A percentile compares a stretch with the other conserved stretches of the same genome.
phyloP scores from a whole-genome alignment of 2,329 filamentous ascomycete genomes.

The Stagonosporopsis chrysanthemi region DNA sequence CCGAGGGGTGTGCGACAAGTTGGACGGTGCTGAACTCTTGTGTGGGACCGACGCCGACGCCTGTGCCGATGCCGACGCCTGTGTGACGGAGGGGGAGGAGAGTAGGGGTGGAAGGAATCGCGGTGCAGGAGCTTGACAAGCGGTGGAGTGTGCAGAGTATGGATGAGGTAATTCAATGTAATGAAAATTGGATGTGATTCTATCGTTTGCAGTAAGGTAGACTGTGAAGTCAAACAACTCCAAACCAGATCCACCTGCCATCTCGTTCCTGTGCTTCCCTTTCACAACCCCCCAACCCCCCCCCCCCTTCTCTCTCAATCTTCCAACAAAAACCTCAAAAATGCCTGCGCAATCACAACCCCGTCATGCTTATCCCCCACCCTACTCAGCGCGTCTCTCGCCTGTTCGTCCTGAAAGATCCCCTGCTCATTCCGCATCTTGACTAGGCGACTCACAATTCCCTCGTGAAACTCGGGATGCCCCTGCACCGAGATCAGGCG shows the following conservation, averaged over 20 bases:
- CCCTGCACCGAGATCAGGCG: conserved; percentile 81
- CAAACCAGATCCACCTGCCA: not conserved
- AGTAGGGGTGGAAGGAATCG: no score
- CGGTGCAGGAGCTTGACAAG: not conserved
- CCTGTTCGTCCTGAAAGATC: conserved; percentile 74
- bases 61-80: not conserved
- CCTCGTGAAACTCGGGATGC: conserved; percentile 81
- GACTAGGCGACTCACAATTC: conserved; percentile 75
- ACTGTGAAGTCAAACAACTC: not conserved
- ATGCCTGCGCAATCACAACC: conserved; percentile 73
- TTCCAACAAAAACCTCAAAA: conserved; percentile 78
- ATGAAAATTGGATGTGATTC: no score
- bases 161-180: no score
- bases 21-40: conserved; percentile 15
- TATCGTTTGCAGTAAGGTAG: no score
- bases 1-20: conserved; percentile 26
- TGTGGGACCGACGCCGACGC: not conserved
- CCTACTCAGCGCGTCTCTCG: conserved; percentile 71
- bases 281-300: not conserved
- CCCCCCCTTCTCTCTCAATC: conserved; percentile 32
- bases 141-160: no score
- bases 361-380: conserved; percentile 78
- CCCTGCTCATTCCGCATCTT: conserved; percentile 69
- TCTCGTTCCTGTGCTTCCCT: not conserved
- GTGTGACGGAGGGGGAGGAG: not conserved